These are phyloP conservation scores for Gnomoniopsis smithogilvyi DNA, from an alignment of 2,329 filamentous ascomycete genomes.

Conservation along the genomic window DNA sequence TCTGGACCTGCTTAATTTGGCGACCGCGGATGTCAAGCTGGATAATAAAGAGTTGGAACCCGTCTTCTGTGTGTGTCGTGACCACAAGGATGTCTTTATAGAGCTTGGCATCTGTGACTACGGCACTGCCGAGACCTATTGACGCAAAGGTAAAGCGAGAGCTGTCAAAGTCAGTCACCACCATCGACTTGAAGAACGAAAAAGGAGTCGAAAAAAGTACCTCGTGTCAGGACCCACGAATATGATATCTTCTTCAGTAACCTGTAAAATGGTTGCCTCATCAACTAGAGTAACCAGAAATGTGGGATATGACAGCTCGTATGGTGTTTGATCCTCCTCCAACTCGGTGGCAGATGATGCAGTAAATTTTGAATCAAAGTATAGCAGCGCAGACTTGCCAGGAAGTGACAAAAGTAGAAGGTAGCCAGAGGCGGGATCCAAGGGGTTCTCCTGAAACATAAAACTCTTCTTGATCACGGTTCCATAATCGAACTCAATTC, in stretches of 20 bases:
- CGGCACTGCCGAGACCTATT: slow-evolving; percentile 24
- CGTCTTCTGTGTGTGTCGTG: slow-evolving; percentile 34
- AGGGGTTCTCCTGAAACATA: slow-evolving; percentile 38
- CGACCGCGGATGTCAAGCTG: slow-evolving; percentile 30
- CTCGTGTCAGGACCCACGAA: slow-evolving; percentile 33
- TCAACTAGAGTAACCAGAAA: slow-evolving; percentile 40
- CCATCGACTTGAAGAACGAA: background rate
- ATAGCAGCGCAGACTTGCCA: slow-evolving; percentile 44
- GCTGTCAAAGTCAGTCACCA: slow-evolving; percentile 1
- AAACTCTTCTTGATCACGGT: slow-evolving; percentile 50
- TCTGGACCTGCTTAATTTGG: slow-evolving; percentile 22
- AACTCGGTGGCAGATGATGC: slow-evolving; percentile 29
- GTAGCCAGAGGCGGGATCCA: slow-evolving; percentile 27
- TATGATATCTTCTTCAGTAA: slow-evolving; percentile 48
- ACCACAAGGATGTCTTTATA: slow-evolving; percentile 37
- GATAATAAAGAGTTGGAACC: slow-evolving; percentile 38
- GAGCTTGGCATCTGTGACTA: slow-evolving; percentile 42
- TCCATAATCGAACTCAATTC: slow-evolving; percentile 50
- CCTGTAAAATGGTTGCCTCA: slow-evolving; percentile 44
- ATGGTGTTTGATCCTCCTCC: slow-evolving; percentile 36
- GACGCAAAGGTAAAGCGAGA: slow-evolving; percentile 2
- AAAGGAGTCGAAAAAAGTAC: slow-evolving; percentile 25
- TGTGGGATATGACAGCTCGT: slow-evolving; percentile 53
- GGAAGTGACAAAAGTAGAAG: slow-evolving; percentile 48
- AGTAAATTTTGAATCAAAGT: slow-evolving; percentile 47